These are phyloP conservation scores for Pouteria glomerata DNA, from an alignment of 148 eudicot species.

Conservation along the genomic window DNA sequence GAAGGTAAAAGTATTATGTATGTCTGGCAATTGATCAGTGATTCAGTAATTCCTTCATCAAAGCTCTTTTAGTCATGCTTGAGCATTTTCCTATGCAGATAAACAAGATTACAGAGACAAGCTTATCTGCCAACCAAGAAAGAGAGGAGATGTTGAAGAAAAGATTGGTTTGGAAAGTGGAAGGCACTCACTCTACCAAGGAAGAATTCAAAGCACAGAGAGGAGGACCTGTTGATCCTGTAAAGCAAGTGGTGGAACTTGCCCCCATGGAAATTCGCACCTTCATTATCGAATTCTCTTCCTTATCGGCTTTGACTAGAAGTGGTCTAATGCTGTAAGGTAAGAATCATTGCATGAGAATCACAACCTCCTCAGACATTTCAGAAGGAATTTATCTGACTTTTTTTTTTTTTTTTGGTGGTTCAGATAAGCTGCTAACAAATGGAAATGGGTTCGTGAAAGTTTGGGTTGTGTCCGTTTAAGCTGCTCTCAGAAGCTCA, in stretches of 20 bases:
- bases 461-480: too few species aligned
- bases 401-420: too few species aligned
- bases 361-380: too few species aligned
- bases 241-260: conserved; percentile 40
- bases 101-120: conserved; percentile 19
- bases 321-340: not conserved
- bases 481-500: too few species aligned
- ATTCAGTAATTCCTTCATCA: not conserved
- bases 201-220: conserved; percentile 20
- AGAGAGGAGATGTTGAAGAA: conserved; percentile 42
- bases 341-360: too few species aligned
- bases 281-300: conserved; percentile 29
- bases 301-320: not conserved
- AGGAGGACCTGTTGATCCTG: conserved; percentile 49
- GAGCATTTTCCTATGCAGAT: conserved; percentile 9
- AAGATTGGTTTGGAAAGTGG: conserved; percentile 46
- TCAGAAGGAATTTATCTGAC: too few species aligned
- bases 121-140: conserved; percentile 46
- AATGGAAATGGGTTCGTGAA: too few species aligned
- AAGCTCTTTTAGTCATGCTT: not conserved
- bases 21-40: not conserved
- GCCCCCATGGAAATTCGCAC: conserved; percentile 59
- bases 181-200: conserved; percentile 24
- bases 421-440: too few species aligned
- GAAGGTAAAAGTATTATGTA: conserved; percentile 40